Percentiles rank a stretch among this genome's conserved stretches.
Conservation (phyloP, 805 yeast species). For the Ogataea ramenticola region DNA sequence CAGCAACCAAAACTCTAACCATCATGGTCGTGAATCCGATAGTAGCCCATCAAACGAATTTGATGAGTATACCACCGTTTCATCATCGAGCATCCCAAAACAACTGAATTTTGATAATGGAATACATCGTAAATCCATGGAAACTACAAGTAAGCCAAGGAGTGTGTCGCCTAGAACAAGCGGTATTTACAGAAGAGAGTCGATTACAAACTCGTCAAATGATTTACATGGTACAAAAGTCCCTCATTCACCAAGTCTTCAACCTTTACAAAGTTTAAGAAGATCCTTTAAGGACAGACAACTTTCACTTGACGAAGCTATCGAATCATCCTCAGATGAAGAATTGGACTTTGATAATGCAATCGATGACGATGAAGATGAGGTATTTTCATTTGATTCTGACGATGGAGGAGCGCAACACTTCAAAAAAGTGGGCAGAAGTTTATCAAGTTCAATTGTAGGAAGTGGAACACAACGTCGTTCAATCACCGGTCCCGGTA, state of each 20-base stretch:
- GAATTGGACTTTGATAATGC: constrained; percentile 30
- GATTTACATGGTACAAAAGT: constrained; percentile 40
- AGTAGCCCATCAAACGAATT: background rate
- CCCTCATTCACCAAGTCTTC: constrained; percentile 32
- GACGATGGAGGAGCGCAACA: constrained; percentile 10
- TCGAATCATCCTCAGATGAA: constrained; percentile 32
- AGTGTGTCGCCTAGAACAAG: constrained; percentile 15
- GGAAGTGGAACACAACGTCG: constrained; percentile 13
- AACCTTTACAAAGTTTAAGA: constrained; percentile 23
- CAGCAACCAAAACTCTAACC: too few relatives aligned
- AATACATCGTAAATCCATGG: background rate
- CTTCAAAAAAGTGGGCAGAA: background rate
- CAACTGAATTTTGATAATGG: background rate
- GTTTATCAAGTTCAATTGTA: background rate
- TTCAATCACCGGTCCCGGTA: constrained; percentile 23
- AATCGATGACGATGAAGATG: constrained; percentile 33
- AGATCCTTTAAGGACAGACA: constrained; percentile 22
- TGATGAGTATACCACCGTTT: background rate
- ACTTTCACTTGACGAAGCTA: constrained; percentile 28
- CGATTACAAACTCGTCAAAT: constrained; percentile 38
- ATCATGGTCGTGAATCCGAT: background rate
- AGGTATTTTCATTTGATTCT: constrained; percentile 19
- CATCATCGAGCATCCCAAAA: background rate
- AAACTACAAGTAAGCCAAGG: background rate
- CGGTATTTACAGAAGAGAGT: constrained; percentile 35